Evolutionary conservation across 345 rosid genomes (phyloP).

Genomic region (Moringa oleifera): DNA sequence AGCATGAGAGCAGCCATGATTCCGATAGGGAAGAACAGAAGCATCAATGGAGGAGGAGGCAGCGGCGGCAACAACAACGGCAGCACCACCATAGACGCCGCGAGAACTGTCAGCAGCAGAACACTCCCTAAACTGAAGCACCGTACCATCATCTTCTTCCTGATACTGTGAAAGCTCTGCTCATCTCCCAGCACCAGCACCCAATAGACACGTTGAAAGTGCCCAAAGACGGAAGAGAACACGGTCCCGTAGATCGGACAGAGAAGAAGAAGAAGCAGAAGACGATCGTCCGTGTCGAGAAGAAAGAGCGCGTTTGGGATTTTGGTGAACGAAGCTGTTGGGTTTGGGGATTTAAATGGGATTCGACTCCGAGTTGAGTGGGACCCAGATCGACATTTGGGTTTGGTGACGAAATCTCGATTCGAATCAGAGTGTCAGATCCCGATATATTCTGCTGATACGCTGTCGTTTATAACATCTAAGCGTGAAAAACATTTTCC

Average conservation of each 20-base stretch:
- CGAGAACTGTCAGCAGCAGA: constrained; percentile 28
- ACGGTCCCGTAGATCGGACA: too few species aligned
- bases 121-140: constrained; percentile 16
- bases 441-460: constrained; percentile 22
- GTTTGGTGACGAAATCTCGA: constrained; percentile 17
- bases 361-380: constrained; percentile 7
- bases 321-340: not conserved
- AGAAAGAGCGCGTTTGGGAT: not conserved
- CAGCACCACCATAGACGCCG: constrained; percentile 45
- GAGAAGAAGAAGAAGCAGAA: too few species aligned
- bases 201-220: too few species aligned
- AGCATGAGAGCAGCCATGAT: constrained; percentile 62
- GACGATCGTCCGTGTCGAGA: too few species aligned
- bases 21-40: constrained; percentile 56
- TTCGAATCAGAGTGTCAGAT: constrained; percentile 27
- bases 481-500: too few species aligned
- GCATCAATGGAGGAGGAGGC: constrained; percentile 59
- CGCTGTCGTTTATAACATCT: too few species aligned
- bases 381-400: not conserved
- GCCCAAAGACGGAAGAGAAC: not conserved
- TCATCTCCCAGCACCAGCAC: too few species aligned
- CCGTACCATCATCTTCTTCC: not conserved
- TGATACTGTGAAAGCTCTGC: too few species aligned
- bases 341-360: not conserved
- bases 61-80: constrained; percentile 64